phyloP scores from a whole-genome alignment of 257 asterid genomes.

The Cruciata laevipes region DNA sequence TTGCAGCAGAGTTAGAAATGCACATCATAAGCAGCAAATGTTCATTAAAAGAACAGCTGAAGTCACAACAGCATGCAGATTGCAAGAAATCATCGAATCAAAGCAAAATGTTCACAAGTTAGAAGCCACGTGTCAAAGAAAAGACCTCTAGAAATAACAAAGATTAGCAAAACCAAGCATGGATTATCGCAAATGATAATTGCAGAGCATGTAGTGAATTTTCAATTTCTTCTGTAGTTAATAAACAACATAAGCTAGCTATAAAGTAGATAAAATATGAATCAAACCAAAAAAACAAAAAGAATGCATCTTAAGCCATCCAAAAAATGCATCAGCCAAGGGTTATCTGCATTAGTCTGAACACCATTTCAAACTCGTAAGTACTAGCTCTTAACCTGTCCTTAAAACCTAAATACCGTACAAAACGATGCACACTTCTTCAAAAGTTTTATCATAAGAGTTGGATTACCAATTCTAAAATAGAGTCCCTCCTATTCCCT shows the following conservation, averaged over 20 bases:
- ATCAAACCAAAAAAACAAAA: not conserved
- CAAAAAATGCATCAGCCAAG: not conserved
- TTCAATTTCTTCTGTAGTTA: not conserved
- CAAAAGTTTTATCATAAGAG: not conserved
- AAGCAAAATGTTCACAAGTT: not conserved
- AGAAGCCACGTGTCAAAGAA: not conserved
- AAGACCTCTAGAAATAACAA: not conserved
- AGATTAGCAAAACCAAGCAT: conserved; percentile 1
- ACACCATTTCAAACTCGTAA: not conserved
- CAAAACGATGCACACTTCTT: not conserved
- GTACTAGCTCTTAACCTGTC: not conserved
- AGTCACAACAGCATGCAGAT: not conserved
- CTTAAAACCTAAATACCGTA: not conserved
- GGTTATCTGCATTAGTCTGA: not conserved
- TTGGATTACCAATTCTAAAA: not conserved
- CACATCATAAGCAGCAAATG: not conserved
- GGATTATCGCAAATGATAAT: not conserved
- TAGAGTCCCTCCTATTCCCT: not conserved
- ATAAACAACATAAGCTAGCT: not conserved
- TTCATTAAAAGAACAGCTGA: not conserved
- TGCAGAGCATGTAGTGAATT: not conserved
- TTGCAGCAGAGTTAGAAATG: not conserved
- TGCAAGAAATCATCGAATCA: not conserved
- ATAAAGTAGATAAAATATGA: not conserved
- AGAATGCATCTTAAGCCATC: conserved; percentile 3